phyloP scores from a whole-genome alignment of 768 basidiomycete species.

The Gloeophyllum trabeum region DNA sequence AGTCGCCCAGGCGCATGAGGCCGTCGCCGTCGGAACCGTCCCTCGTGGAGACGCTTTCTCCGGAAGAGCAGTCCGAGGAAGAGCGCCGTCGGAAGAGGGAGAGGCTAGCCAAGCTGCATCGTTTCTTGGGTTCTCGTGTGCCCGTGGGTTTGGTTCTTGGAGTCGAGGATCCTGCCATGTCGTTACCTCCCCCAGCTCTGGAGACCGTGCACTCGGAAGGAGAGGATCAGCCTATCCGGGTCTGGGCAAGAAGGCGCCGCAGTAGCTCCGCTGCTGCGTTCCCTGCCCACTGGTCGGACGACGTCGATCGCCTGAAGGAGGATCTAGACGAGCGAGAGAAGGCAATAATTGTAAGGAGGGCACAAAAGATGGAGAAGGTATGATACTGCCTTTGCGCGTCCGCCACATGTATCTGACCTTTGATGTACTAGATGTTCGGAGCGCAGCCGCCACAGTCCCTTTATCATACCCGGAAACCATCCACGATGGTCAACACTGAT shows the following conservation, averaged over 20 bases:
- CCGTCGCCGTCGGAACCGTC: slow-evolving; percentile 26
- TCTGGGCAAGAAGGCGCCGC: slow-evolving; percentile 37
- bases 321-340: slow-evolving; percentile 66
- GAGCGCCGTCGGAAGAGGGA: slow-evolving; percentile 62
- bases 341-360: slow-evolving; percentile 68
- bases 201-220: slow-evolving; percentile 13
- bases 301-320: slow-evolving; percentile 53
- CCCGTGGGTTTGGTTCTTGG: slow-evolving; percentile 60
- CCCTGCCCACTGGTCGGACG: slow-evolving; percentile 37
- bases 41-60: slow-evolving; percentile 34
- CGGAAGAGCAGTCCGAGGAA: slow-evolving; percentile 46
- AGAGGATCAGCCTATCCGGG: slow-evolving; percentile 17
- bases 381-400: slow-evolving; percentile 8
- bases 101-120: slow-evolving; percentile 71
- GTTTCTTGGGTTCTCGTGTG: slow-evolving; percentile 76
- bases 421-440: slow-evolving; percentile 56
- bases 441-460: slow-evolving; percentile 69
- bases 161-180: slow-evolving; percentile 18
- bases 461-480: slow-evolving; percentile 51
- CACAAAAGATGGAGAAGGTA: slow-evolving; percentile 85
- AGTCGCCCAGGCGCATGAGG: slow-evolving; percentile 11
- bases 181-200: slow-evolving; percentile 20
- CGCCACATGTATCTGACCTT: not conserved
- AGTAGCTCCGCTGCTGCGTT: slow-evolving; percentile 42
- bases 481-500: slow-evolving; percentile 12